These are phyloP conservation scores for Mucor velutinosus DNA, from an alignment of 371 early-diverging fungal genomes.

Conservation along the genomic window DNA sequence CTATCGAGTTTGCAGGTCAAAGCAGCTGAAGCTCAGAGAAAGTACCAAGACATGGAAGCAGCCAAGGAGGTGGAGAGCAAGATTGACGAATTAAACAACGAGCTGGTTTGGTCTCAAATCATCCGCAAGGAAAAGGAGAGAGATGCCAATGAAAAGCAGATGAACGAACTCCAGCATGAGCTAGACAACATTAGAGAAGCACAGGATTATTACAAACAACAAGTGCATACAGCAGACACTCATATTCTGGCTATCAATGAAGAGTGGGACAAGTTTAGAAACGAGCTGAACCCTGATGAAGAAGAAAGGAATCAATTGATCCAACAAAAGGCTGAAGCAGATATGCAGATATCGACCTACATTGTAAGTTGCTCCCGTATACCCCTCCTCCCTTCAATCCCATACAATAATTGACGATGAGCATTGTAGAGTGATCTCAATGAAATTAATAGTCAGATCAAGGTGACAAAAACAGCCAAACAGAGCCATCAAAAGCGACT, in stretches of 20 bases:
- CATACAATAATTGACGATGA: not conserved
- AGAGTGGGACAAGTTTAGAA: constrained; percentile 13
- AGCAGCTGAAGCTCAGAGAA: constrained; percentile 62
- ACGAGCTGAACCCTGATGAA: constrained; percentile 5
- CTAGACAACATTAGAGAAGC: constrained; percentile 10
- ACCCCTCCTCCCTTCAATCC: not conserved
- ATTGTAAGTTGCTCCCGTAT: not conserved
- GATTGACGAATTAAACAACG: constrained; percentile 63
- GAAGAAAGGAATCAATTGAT: constrained; percentile 3
- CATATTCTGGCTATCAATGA: constrained; percentile 5
- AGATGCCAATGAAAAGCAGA: constrained; percentile 15
- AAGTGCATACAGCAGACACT: not conserved
- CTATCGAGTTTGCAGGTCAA: constrained; percentile 66
- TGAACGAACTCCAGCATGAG: constrained; percentile 18
- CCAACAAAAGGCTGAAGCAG: not conserved
- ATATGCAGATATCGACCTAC: not conserved
- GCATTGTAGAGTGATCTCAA: constrained; percentile 7
- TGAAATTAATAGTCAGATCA: constrained; percentile 16
- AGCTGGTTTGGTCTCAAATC: constrained; percentile 81
- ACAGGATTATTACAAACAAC: not conserved
- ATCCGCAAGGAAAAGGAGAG: constrained; percentile 58
- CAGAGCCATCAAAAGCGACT: constrained; percentile 31
- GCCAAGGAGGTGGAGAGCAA: constrained; percentile 64
- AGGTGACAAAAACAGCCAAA: constrained; percentile 32
- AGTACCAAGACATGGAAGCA: constrained; percentile 65